These are phyloP conservation scores for Penicillium coprophilum DNA, from an alignment of 495 filamentous ascomycete species.

Conservation along the genomic window DNA sequence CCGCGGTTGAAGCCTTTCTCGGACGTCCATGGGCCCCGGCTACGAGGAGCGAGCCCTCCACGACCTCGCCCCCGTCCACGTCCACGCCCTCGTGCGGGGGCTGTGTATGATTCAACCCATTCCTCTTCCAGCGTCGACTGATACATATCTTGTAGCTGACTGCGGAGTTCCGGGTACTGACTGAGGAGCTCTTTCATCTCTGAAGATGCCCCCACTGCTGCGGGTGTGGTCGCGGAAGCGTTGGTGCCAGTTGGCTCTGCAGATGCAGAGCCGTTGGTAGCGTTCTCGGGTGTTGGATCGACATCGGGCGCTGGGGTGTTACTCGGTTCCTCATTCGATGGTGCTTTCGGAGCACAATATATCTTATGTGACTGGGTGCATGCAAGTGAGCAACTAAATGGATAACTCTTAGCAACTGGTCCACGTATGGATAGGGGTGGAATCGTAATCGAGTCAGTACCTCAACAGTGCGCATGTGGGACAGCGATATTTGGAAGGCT, in stretches of 20 bases:
- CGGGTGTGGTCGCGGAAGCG: background rate
- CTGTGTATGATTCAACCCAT: conserved; percentile 38
- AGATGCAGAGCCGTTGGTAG: background rate
- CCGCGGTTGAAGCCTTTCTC: conserved; percentile 50
- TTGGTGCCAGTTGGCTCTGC: conserved; percentile 9
- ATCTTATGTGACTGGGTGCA: conserved; percentile 67
- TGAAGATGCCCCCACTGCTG: conserved; percentile 32
- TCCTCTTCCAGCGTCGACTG: conserved; percentile 49
- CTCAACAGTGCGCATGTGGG: conserved; percentile 60
- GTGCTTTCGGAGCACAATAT: conserved; percentile 44
- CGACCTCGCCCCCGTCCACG: conserved; percentile 46
- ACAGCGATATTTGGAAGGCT: conserved; percentile 65
- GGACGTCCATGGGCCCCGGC: conserved; percentile 42
- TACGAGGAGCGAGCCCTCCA: conserved; percentile 33
- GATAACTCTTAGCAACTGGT: conserved; percentile 12
- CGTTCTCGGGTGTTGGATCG: conserved; percentile 15
- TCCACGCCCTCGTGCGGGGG: conserved; percentile 22
- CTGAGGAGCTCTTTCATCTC: conserved; percentile 53
- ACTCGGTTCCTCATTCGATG: conserved; percentile 35
- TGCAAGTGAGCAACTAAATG: conserved; percentile 62
- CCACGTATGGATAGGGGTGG: background rate
- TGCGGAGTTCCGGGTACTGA: conserved; percentile 51
- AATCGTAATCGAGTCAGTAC: conserved; percentile 39
- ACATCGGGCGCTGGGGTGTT: conserved; percentile 16
- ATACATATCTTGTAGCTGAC: conserved; percentile 53